Conservation (phyloP, 2,329 filamentous ascomycete genomes). For the Fusarium fracticaudum region DNA sequence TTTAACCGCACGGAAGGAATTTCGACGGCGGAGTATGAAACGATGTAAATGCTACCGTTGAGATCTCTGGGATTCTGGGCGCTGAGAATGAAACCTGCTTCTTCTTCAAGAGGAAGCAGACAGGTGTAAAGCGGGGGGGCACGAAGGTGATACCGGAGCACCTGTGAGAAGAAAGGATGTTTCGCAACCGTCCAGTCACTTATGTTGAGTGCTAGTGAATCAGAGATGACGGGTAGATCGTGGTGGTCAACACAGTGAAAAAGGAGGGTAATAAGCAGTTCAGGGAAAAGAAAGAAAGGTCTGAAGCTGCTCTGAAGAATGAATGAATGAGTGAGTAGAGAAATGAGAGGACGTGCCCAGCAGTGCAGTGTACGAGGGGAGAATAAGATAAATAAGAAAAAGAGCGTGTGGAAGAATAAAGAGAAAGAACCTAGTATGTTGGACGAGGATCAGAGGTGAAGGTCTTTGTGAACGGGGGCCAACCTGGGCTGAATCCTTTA, state of each 20-base stretch:
- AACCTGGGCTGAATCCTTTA: conserved; percentile 13
- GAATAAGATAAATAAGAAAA: conserved; percentile 15
- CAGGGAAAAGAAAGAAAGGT: conserved; percentile 24
- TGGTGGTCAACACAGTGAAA: conserved; percentile 34
- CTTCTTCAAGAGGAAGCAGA: conserved; percentile 18
- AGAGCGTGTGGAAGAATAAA: conserved; percentile 36
- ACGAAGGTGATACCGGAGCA: conserved; percentile 49
- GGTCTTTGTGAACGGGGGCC: conserved; percentile 31
- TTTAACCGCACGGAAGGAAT: background rate
- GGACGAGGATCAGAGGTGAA: conserved; percentile 35
- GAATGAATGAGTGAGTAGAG: conserved; percentile 16
- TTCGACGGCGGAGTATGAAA: background rate
- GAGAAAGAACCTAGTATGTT: conserved; percentile 30
- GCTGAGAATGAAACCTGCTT: conserved; percentile 33
- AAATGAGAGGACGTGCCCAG: conserved; percentile 50
- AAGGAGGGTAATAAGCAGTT: conserved; percentile 47
- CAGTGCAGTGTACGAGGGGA: conserved; percentile 35
- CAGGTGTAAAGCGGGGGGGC: conserved; percentile 14
- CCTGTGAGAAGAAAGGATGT: conserved; percentile 45
- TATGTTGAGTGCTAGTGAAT: conserved; percentile 26
- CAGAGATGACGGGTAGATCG: conserved; percentile 22
- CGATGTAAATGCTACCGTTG: conserved; percentile 16
- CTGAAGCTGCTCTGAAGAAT: conserved; percentile 30
- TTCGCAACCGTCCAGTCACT: conserved; percentile 33
- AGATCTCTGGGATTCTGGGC: conserved; percentile 39